Base-by-base conservation (phyloP, 495 filamentous ascomycete genomes). In the Tuber magnatum region DNA sequence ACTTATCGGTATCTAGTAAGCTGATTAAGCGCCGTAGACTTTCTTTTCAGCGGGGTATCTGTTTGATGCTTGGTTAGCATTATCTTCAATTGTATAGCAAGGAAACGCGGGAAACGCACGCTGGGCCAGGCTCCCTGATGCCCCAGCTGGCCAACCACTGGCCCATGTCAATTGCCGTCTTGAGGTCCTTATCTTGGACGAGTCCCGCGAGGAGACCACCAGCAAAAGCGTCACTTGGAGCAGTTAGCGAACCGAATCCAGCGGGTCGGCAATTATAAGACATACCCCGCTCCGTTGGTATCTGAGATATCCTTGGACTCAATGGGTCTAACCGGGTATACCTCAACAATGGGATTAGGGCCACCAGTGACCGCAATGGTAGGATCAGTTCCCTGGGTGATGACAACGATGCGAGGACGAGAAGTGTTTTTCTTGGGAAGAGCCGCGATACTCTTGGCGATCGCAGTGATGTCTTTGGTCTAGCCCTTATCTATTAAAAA, bases 71-170 rank as follows among this genome's bases (percentile, higher is more conserved):
- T 24, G 70, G 74, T 80, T 35, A 82, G 78, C 68, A 68, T 69
- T 32, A 72, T 48, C 40, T 32, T 46, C 28, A 22, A 70, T 18
- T 5, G 14, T 71, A 40, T n/a, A 70, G n/a, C 44, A n/a, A 69
- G 61, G n/a, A 46, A 65, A 28, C 9, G 42, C 6, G 24, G 46
- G 48, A 68, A 70, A 89, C 91, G 86, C 92, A 99, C 93, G 93
- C 95, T 85, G 95, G 93, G 80, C 95, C 95, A 77, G 97, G 86
- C 84, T 98, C 95, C 86, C 92, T 89, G 84, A 99, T 95, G 86
- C 93, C 93, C 81, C 94, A 87, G 75, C 89, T 90, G 14, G 96
- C 96, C 74, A 99, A 89, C 95, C 95, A 99, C 84, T 97, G 93
- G 70, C 96, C 95, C 87, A 94, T 91, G 82, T 97, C 91, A 70